Percentiles rank a stretch among this genome's conserved stretches.
phyloP scores from a whole-genome alignment of 2,329 filamentous ascomycete genomes.

The Cladobotryum protrusum region DNA sequence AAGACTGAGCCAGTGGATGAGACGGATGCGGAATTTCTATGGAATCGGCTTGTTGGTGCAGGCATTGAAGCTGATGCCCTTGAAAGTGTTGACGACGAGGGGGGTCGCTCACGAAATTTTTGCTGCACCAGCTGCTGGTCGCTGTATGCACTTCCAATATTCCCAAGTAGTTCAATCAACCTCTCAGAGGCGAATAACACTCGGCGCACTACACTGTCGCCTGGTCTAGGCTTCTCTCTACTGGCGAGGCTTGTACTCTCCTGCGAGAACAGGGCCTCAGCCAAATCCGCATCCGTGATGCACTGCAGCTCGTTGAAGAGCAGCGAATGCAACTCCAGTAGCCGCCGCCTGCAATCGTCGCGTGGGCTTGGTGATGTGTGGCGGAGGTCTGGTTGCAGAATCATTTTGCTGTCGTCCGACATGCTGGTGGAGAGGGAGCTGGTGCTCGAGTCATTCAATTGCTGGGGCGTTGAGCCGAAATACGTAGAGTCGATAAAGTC shows the following conservation, averaged over 20 bases:
- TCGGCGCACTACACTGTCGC: neutral
- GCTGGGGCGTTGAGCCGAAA: neutral
- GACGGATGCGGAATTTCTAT: neutral
- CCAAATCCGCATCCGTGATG: neutral
- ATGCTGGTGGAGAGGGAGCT: neutral
- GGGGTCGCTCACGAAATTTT: neutral
- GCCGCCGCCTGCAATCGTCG: neutral
- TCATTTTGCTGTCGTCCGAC: neutral
- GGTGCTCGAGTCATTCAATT: neutral
- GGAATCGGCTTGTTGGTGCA: neutral
- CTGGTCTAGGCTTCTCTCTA: neutral
- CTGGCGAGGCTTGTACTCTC: neutral
- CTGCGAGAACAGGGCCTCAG: neutral
- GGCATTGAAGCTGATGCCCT: neutral
- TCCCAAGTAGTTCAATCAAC: neutral
- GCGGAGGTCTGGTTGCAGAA: neutral
- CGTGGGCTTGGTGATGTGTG: neutral
- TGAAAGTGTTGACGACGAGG: neutral
- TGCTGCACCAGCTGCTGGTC: neutral
- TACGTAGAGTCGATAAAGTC: neutral
- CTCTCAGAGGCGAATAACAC: neutral
- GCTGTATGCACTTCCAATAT: neutral
- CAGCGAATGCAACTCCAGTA: neutral
- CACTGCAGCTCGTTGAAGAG: neutral
- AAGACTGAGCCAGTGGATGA: too few species aligned